Conservation (phyloP, 108 stramenopile genomes). For the Nitzschia sp. region DNA sequence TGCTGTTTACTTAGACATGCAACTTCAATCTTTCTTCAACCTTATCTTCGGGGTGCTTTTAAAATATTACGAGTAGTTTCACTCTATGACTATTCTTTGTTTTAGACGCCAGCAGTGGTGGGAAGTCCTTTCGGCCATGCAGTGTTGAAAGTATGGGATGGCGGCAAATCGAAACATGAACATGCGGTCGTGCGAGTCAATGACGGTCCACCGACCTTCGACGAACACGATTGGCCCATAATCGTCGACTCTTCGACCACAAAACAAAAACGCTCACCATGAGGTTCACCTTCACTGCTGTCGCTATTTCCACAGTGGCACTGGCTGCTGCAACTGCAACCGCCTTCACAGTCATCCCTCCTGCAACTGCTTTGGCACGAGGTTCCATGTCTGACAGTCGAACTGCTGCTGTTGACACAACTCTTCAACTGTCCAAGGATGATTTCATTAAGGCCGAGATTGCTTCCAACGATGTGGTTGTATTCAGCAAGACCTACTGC, state of each 20-base stretch:
- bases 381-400: background rate
- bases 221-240: background rate
- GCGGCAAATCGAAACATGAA: too few relatives aligned
- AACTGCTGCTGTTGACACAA: background rate
- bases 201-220: background rate
- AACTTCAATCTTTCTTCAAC: too few relatives aligned
- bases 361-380: background rate
- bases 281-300: slow-evolving; percentile 5
- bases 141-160: too few relatives aligned
- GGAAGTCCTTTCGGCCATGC: too few relatives aligned
- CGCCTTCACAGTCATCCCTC: slow-evolving; percentile 18
- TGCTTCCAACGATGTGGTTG: slow-evolving; percentile 59
- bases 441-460: slow-evolving; percentile 77
- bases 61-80: too few relatives aligned
- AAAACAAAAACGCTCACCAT: background rate
- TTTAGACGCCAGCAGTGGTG: too few relatives aligned
- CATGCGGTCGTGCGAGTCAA: too few relatives aligned
- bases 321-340: slow-evolving; percentile 12
- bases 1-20: too few relatives aligned
- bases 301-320: slow-evolving; percentile 8
- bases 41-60: too few relatives aligned
- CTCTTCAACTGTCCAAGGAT: slow-evolving; percentile 16
- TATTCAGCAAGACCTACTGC: slow-evolving; percentile 72
- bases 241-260: background rate
- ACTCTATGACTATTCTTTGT: too few relatives aligned